Conservation (phyloP, 805 yeast genomes). For the Gaillardinia entomophila region DNA sequence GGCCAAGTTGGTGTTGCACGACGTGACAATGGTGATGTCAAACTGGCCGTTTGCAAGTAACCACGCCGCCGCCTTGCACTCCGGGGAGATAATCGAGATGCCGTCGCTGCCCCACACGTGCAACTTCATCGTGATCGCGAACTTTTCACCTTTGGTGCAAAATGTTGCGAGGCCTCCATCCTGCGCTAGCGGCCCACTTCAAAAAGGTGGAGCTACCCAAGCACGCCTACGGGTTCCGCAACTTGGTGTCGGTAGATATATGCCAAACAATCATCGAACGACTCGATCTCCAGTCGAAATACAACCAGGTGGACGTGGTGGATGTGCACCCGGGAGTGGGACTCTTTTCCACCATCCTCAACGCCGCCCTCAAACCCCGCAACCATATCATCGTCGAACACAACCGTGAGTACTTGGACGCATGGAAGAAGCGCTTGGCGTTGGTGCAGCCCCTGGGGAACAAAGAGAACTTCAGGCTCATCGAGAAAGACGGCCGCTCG, state of each 20-base stretch:
- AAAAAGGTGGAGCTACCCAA: slow-evolving; percentile 12
- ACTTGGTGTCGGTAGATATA: slow-evolving; percentile 13
- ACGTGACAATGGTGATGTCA: slow-evolving; percentile 37
- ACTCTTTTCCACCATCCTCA: slow-evolving; percentile 55
- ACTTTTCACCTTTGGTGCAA: neutral
- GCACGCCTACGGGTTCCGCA: slow-evolving; percentile 20
- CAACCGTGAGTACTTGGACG: slow-evolving; percentile 19
- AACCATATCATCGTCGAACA: slow-evolving; percentile 62
- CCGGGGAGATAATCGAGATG: slow-evolving; percentile 46
- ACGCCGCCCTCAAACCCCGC: slow-evolving; percentile 54
- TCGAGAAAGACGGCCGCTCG: slow-evolving; percentile 50
- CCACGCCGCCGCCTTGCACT: slow-evolving; percentile 44
- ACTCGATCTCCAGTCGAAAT: slow-evolving; percentile 34
- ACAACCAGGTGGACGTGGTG: slow-evolving; percentile 42
- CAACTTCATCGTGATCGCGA: slow-evolving; percentile 17
- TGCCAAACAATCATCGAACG: slow-evolving; percentile 41
- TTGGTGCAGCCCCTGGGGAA: slow-evolving; percentile 18
- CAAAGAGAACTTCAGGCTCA: slow-evolving; percentile 26
- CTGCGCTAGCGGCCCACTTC: slow-evolving; percentile 18
- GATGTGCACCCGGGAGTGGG: slow-evolving; percentile 61
- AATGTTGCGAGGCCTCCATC: slow-evolving; percentile 12
- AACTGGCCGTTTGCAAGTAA: slow-evolving; percentile 20
- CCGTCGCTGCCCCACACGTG: slow-evolving; percentile 50
- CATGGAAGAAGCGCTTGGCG: slow-evolving; percentile 24
- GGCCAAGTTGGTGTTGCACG: slow-evolving; percentile 54